Percentiles rank a stretch among this genome's conserved stretches.
Conservation (phyloP, 345 rosid species). For the Psidium friedrichsthalianum region DNA sequence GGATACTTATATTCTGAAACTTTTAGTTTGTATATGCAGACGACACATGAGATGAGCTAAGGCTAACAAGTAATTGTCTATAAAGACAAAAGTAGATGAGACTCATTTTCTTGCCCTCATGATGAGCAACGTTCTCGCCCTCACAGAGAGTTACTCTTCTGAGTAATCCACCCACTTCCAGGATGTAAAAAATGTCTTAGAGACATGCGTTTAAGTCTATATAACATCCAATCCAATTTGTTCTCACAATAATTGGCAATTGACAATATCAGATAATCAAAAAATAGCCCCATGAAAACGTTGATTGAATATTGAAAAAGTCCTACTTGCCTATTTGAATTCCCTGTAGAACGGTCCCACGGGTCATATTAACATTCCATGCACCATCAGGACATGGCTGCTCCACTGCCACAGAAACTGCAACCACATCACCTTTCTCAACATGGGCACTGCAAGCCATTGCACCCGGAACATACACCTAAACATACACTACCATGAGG, state of each 20-base stretch:
- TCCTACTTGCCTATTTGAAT: slow-evolving; percentile 45
- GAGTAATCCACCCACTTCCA: not conserved
- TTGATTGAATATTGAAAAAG: not conserved
- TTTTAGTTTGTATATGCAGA: not conserved
- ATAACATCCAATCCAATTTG: not conserved
- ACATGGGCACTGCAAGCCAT: slow-evolving; percentile 97
- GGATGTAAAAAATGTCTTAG: not conserved
- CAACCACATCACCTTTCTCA: slow-evolving; percentile 85
- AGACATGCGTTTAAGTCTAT: not conserved
- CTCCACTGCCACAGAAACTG: slow-evolving; percentile 92
- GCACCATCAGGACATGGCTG: slow-evolving; percentile 56
- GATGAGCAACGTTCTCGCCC: not conserved
- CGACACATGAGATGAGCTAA: not conserved
- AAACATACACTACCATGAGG: slow-evolving; percentile 4
- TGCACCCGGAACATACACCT: slow-evolving; percentile 96
- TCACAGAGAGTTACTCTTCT: not conserved
- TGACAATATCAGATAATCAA: not conserved
- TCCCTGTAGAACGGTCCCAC: slow-evolving; percentile 90
- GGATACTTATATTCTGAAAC: not conserved
- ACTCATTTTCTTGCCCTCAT: not conserved
- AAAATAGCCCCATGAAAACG: not conserved
- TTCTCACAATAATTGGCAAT: not conserved
- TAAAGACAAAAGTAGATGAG: not conserved
- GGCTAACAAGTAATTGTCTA: not conserved
- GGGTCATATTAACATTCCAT: slow-evolving; percentile 76